Conservation (phyloP, 306 rosid genomes). For the Cucurbita pepo region DNA sequence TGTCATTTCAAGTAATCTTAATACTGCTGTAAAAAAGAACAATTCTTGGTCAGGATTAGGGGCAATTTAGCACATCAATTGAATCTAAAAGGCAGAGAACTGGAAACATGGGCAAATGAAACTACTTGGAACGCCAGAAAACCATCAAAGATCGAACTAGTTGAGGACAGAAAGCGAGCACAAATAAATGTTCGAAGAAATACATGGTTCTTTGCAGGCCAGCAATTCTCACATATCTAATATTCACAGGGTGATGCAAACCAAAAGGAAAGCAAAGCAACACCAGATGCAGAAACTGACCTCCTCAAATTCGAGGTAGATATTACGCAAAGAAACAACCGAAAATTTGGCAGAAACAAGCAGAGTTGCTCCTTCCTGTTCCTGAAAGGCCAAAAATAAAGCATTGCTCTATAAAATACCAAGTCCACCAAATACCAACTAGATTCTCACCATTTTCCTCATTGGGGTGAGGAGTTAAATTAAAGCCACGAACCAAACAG, state of each 20-base stretch:
- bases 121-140: background rate
- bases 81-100: background rate
- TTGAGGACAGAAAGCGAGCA: background rate
- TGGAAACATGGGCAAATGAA: background rate
- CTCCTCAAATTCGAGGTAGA: slow-evolving; percentile 83
- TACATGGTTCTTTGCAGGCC: background rate
- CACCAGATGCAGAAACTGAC: slow-evolving; percentile 19
- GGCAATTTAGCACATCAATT: background rate
- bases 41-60: background rate
- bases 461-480: background rate
- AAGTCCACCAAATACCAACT: background rate
- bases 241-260: background rate
- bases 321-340: slow-evolving; percentile 58
- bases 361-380: slow-evolving; percentile 86
- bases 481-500: background rate
- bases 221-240: background rate
- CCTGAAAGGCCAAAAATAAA: slow-evolving; percentile 27
- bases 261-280: background rate
- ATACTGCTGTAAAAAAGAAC: background rate
- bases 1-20: background rate
- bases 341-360: slow-evolving; percentile 75
- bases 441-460: background rate
- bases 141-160: background rate
- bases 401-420: background rate
- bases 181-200: background rate